phyloP scores from a whole-genome alignment of 148 eudicot genomes.

The Vaccinium darrowii region DNA sequence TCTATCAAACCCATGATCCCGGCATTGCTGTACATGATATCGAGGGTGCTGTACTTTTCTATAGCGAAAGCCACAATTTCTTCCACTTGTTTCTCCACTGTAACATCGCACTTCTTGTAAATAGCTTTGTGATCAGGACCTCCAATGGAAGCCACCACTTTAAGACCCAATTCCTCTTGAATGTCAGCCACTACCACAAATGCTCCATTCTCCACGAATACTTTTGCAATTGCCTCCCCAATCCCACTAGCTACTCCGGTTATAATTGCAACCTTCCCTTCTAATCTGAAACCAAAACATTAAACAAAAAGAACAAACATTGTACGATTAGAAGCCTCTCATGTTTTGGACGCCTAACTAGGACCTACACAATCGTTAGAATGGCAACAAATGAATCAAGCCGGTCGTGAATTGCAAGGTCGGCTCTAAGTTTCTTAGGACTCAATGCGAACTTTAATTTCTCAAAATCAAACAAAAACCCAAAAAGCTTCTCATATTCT shows the following conservation, averaged over 20 bases:
- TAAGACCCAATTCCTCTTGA: slow-evolving; percentile 14
- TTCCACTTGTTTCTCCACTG: neutral
- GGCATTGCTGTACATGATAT: neutral
- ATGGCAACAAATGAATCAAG: too few species aligned
- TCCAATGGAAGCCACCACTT: neutral
- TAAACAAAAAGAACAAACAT: too few species aligned
- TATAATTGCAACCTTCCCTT: slow-evolving; percentile 8
- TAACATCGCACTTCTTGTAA: neutral
- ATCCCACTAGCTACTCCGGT: slow-evolving; percentile 21
- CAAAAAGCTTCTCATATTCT: neutral
- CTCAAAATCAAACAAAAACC: too few species aligned
- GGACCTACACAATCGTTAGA: too few species aligned
- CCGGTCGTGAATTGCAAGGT: too few species aligned
- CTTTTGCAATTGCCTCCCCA: slow-evolving; percentile 17
- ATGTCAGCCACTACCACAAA: slow-evolving; percentile 16
- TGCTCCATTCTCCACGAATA: slow-evolving; percentile 11
- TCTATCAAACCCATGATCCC: neutral
- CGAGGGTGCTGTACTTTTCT: neutral
- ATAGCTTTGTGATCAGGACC: neutral
- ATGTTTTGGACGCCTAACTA: too few species aligned
- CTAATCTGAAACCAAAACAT: neutral
- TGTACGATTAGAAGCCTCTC: too few species aligned
- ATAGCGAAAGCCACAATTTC: neutral
- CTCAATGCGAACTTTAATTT: too few species aligned
- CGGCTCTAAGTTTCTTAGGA: too few species aligned